Base-by-base conservation (phyloP, 1,284 basidiomycete species). In the Marasmius fiardii region DNA sequence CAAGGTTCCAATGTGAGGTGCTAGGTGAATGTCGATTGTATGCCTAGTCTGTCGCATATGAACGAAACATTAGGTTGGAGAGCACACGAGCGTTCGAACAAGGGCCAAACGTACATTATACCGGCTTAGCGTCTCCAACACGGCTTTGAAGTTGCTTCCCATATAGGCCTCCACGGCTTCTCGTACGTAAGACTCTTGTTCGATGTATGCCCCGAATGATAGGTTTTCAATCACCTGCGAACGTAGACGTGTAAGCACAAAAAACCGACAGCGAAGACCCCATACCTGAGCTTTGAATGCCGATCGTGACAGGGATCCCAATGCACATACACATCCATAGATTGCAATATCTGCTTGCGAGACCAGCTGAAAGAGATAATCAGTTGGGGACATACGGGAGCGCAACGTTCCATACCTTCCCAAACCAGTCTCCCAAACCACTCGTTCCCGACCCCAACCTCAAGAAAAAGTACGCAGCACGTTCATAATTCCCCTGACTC, bases 91-190 rank as follows among this genome's bases (percentile, higher is more conserved):
- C 50, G 49, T 41, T 6, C 5, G 50, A 33, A 37, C 51, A 50
- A 43, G 31, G n/a, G n/a, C n/a, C n/a, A n/a, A 14, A 71, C 85
- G 54, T 63, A 90, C 91, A n/a, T 87, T 86, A 65, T 88, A 85
- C 58, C 77, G 76, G 4, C 83, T 78, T 44, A 95, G 78, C 26
- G 90, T 72, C 45, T 90, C 86, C 3, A 95, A 78, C 7, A 90
- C 88, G 4, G 74, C 79, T 67, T 88, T 90, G 76, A 95, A 95
- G 61, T 88, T 85, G 65, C 88, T 93, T 56, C 77, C 76, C 76
- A 91, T 85, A 71, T 93, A 95, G 3, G 88, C 82, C 57, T 90
- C 89, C 37, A 94, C 76, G 37, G 95, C 79, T 56, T 94, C 92
- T 31, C 91, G 82, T 43, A 92, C 72, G 63, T 93, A 92, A 0